Evolutionary conservation across 176 grass and related monocot species (phyloP), one percentile per base, ranked within the genome.

Genomic region (Carex kokanica): DNA sequence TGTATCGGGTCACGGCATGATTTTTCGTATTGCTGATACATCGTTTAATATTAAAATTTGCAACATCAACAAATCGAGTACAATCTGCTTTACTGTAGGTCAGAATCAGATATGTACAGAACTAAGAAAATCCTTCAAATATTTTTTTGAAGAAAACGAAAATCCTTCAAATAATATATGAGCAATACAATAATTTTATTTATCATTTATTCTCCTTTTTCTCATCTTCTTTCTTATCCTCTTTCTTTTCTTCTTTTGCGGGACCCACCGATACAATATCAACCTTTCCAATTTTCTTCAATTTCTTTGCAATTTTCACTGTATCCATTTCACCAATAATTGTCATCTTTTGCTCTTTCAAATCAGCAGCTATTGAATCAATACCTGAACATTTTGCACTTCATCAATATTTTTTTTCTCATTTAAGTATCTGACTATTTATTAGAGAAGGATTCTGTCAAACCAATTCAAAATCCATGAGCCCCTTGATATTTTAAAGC

Each of bases 221-320:
- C 74, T 93, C 90, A 6, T 87, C 88, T 7, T 89, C 88, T 36
- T 94, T 94, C 74, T 93, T 91, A 1, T 94, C 88, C 6, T 93
- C 87, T 65, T 98, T 98, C 86, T 98, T 93, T 84, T 95, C 92
- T 90, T 91, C 95, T 78, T 95, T 95, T 81, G 92, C 95, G 47
- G 91, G 92, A 40, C 92, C 95, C 66, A 98, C 95, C 11, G 89
- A 93, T 2, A 98, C 15, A 77, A 98, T 93, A 74, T 98, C 92
- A 82, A 95, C 68, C 65, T 93, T 98, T 78, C 89, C 92, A 52
- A 98, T 58, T 64, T 98, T 98, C 86, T 93, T 98, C 78, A 98
- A 84, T 82, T 90, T 98, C 84, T 90, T 98, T n/a, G 92, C 95
- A 38, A 98, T 88, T 2, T 89, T 90, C 14, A 98, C 89, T 5